Base-by-base conservation (phyloP, 2,329 filamentous ascomycete genomes). In the Didymella glomerata region DNA sequence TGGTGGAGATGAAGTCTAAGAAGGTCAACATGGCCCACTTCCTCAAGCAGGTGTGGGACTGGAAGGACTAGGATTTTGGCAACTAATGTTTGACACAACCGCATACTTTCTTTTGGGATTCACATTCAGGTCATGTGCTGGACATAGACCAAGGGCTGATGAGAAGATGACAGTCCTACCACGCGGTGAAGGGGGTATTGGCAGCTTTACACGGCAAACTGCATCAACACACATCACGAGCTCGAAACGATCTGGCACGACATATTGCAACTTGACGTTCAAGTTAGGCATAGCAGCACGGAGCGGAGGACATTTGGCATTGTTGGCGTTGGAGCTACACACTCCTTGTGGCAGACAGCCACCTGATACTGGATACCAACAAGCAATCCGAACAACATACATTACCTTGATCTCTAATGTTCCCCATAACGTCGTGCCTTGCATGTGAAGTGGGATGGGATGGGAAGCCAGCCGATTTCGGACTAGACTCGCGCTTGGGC, bases 11-110 rank as follows among this genome's bases (percentile, higher is more conserved):
- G 92, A 90, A 90, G 72, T 85, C 87, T 54, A 98, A 97, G 83
- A 92, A 95, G 68, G 95, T 99, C 76, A 98, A 98, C 79, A 98
- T 99, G 93, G 88, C 88, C 66, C 91, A 93, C 72, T 99, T 97
- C 79, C 85, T 99, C 59, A 88, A 89, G 61, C 93, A 95, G 70
- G 95, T 99, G 42, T 99, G 95, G 95, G 95, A 93, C 59, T 99
- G 95, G 95, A 89, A 95, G 65, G 88, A 92, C 63, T 88, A 76
- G 68, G 49, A 9, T 20, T 36, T 24, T 22, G 6, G 7, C n/a
- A 38, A 28, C 34, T 36, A 42, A 8, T 24, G 32, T 66, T 63
- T 45, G 54, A 57, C 48, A 34, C 42, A 22, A 46, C 51, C 46
- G 57, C 36, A 63, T 60, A 54, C 65, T 55, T 63, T 62, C 57